Evolutionary conservation across 768 basidiomycete species (phyloP), one percentile per base, ranked within the genome.

Genomic region (Cystobasidium tubakii): DNA sequence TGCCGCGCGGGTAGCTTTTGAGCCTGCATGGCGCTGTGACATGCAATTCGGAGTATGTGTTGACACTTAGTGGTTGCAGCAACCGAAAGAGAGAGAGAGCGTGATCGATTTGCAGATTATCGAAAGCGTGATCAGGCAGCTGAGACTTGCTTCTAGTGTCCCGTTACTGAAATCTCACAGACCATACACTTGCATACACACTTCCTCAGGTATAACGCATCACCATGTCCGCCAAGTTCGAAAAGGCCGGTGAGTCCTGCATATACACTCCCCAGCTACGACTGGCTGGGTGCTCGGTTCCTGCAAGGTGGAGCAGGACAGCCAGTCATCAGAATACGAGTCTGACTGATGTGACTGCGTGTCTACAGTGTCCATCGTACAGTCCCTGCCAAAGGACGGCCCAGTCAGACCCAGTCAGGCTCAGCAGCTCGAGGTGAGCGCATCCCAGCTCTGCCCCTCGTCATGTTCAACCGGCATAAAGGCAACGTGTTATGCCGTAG

Each of bases 371-470:
- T 78, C 77, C 19, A 89, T 91, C 82, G 85, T 82, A 67, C 74
- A 74, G 23, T 72, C 46, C 46, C 65, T 75, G 23, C 78, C 78
- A 53, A 75, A 89, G 82, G 88, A 88, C 34, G 92, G 93, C 1
- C 87, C 89, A 23, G 85, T 92, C 81, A 83, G 90, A 84, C 90
- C 91, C 23, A 76, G 83, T 21, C 82, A 85, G 76, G 88, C 88
- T 13, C 88, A 91, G 72, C 86, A 91, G 84, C 89, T 97, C 77
- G 84, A 83, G 78, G 94, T 93, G 81, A 80, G 90, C 83, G 34
- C 66, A 15, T 39, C 39, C 7, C 15, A 39, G n/a, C 39, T 6
- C 6, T 6, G 39, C 39, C 43, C 43, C 46, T 17, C 33, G 73
- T 23, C 46, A 50, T 50, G 7, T 50, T n/a, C 46, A 9, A 50